Conservation (phyloP, 805 yeast species). For the Jamesozyma rosinii region DNA sequence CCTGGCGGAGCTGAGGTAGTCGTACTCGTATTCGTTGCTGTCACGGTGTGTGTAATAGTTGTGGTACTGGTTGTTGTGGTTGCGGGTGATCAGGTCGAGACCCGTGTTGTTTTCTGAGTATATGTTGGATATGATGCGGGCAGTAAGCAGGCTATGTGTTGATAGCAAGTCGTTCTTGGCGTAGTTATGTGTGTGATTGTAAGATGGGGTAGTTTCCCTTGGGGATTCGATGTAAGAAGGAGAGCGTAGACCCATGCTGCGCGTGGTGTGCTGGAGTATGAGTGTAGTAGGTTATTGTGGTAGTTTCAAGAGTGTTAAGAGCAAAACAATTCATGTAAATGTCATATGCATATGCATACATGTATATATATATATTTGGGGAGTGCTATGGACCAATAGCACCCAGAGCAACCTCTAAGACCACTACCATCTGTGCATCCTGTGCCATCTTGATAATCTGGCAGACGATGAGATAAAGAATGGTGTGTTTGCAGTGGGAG, state of each 20-base stretch:
- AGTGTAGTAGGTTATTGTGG: not conserved
- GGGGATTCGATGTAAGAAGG: conserved; percentile 3
- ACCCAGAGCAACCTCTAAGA: too few relatives aligned
- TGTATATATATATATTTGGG: too few relatives aligned
- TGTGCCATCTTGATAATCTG: too few relatives aligned
- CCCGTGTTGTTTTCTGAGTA: not conserved
- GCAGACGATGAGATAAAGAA: too few relatives aligned
- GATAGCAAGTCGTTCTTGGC: not conserved
- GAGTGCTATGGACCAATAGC: too few relatives aligned
- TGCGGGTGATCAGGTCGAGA: not conserved
- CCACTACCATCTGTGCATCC: too few relatives aligned
- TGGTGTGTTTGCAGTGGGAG: too few relatives aligned
- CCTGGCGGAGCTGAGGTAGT: not conserved
- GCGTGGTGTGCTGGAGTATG: not conserved
- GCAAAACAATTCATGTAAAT: too few relatives aligned
- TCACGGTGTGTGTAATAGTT: not conserved
- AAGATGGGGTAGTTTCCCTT: not conserved
- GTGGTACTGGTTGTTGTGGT: not conserved
- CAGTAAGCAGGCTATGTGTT: not conserved
- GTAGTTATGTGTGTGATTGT: too few relatives aligned
- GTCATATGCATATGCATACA: too few relatives aligned
- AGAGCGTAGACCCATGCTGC: conserved; percentile 3
- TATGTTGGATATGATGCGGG: not conserved
- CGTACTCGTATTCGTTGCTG: not conserved
- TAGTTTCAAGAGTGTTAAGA: too few relatives aligned